phyloP scores from a whole-genome alignment of 177 flowering plant genomes.

The Vitis hybrid region DNA sequence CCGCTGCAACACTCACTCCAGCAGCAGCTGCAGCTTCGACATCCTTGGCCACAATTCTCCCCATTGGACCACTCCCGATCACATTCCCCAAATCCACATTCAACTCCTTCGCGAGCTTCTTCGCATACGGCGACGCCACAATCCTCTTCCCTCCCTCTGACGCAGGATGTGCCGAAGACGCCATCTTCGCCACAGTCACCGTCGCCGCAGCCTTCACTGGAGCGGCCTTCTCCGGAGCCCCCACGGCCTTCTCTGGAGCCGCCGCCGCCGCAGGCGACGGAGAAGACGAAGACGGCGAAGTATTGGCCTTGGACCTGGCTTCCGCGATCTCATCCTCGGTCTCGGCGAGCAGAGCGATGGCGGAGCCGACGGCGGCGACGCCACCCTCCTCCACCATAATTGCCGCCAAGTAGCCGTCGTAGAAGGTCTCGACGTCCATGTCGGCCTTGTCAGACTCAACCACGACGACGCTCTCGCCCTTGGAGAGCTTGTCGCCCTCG shows the following conservation, averaged over 20 bases:
- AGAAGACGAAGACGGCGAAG: slow-evolving; percentile 15
- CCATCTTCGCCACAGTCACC: slow-evolving; percentile 13
- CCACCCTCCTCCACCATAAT: slow-evolving; percentile 91
- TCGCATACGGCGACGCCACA: slow-evolving; percentile 96
- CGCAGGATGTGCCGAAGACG: slow-evolving; percentile 68
- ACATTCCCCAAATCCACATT: slow-evolving; percentile 70
- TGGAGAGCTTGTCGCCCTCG: slow-evolving; percentile 85
- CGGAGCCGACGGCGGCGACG: slow-evolving; percentile 93
- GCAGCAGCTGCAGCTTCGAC: slow-evolving; percentile 73
- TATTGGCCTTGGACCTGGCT: slow-evolving; percentile 56
- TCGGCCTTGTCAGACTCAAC: slow-evolving; percentile 98
- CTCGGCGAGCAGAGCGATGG: slow-evolving; percentile 84
- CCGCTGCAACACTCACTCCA: slow-evolving; percentile 13
- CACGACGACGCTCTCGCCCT: slow-evolving; percentile 94
- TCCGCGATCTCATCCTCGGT: slow-evolving; percentile 75
- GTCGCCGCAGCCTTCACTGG: slow-evolving; percentile 9
- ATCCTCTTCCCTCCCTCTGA: slow-evolving; percentile 84
- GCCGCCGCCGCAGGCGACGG: slow-evolving; percentile 15
- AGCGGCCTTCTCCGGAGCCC: slow-evolving; percentile 5
- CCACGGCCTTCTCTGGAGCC: slow-evolving; percentile 11
- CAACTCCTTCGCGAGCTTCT: slow-evolving; percentile 88
- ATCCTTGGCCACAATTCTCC: slow-evolving; percentile 92
- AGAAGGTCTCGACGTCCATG: slow-evolving; percentile 97
- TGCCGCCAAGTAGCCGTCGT: slow-evolving; percentile 87
- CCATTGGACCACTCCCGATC: slow-evolving; percentile 80